Evolutionary conservation across 192 early-diverging fungal genomes (phyloP).

Genomic region (Podila minutissima): DNA sequence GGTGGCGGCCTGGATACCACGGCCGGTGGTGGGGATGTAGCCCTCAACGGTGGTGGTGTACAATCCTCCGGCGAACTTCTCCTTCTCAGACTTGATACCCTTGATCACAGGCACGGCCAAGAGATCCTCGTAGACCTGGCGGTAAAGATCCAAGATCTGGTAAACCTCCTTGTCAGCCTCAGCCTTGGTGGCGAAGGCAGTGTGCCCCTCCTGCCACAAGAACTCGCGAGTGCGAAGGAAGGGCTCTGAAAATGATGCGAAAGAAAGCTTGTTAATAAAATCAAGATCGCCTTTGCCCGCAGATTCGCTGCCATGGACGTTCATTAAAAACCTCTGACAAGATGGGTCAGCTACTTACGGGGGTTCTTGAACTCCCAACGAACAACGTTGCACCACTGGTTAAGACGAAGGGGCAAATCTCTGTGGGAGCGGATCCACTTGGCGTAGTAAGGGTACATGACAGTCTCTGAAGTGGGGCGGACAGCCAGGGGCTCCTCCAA

Average conservation of each 20-base stretch:
- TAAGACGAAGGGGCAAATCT: slow-evolving; percentile 95
- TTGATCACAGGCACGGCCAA: slow-evolving; percentile 97
- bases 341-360: slow-evolving; percentile 59
- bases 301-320: background rate
- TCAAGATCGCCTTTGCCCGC: background rate
- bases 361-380: slow-evolving; percentile 99
- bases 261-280: background rate
- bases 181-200: slow-evolving; percentile 91
- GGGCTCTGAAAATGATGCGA: slow-evolving; percentile 69
- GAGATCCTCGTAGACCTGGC: slow-evolving; percentile 96
- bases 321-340: background rate
- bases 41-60: slow-evolving; percentile 99
- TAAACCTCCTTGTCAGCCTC: slow-evolving; percentile 88
- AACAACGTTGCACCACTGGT: slow-evolving; percentile 99
- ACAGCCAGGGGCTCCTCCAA: slow-evolving; percentile 98
- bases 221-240: slow-evolving; percentile 99
- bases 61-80: slow-evolving; percentile 98
- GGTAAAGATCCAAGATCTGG: slow-evolving; percentile 94
- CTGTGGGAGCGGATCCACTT: slow-evolving; percentile 98
- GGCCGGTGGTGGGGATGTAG: slow-evolving; percentile 95
- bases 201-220: slow-evolving; percentile 99
- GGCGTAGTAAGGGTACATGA: slow-evolving; percentile 99
- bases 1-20: slow-evolving; percentile 98
- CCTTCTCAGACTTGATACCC: slow-evolving; percentile 98
- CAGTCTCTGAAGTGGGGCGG: slow-evolving; percentile 98